These are phyloP conservation scores for Millerozyma acaciae DNA, from an alignment of 805 yeast species.

Conservation along the genomic window DNA sequence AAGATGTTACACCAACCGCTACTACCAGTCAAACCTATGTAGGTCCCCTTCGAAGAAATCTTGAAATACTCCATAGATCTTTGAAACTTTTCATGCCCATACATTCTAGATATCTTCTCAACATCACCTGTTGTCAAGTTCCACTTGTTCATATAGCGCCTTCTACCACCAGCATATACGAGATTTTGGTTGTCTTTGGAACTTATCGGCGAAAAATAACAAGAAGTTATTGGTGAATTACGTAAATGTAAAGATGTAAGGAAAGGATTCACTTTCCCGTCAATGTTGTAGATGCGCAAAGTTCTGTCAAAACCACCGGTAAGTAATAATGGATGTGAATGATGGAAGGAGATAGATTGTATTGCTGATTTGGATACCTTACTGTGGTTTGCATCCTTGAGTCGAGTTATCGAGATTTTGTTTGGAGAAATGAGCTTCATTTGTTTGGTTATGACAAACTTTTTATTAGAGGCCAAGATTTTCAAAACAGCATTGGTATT, in stretches of 20 bases:
- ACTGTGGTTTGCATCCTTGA: constrained; percentile 80
- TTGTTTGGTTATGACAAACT: constrained; percentile 41
- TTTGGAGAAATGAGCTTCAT: constrained; percentile 64
- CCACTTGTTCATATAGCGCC: constrained; percentile 92
- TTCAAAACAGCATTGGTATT: constrained; percentile 29
- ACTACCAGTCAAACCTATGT: constrained; percentile 73
- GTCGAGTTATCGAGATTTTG: constrained; percentile 69
- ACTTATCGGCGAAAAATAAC: constrained; percentile 50
- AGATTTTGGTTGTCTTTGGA: constrained; percentile 35
- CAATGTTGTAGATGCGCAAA: constrained; percentile 81
- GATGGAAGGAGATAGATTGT: constrained; percentile 85
- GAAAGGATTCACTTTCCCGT: constrained; percentile 76
- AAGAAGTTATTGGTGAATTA: constrained; percentile 76
- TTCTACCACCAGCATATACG: constrained; percentile 84
- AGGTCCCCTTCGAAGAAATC: constrained; percentile 67
- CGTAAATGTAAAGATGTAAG: constrained; percentile 79
- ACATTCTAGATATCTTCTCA: constrained; percentile 82
- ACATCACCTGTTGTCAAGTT: constrained; percentile 66
- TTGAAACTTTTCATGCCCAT: constrained; percentile 87
- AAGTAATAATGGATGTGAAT: constrained; percentile 71
- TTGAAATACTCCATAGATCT: constrained; percentile 83
- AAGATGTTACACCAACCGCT: constrained; percentile 89
- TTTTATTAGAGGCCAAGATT: constrained; percentile 27
- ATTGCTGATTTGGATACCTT: constrained; percentile 72
- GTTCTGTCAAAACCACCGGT: constrained; percentile 94